Evolutionary conservation across 345 rosid genomes (phyloP).

Genomic region (Pseudoturritis turrita): DNA sequence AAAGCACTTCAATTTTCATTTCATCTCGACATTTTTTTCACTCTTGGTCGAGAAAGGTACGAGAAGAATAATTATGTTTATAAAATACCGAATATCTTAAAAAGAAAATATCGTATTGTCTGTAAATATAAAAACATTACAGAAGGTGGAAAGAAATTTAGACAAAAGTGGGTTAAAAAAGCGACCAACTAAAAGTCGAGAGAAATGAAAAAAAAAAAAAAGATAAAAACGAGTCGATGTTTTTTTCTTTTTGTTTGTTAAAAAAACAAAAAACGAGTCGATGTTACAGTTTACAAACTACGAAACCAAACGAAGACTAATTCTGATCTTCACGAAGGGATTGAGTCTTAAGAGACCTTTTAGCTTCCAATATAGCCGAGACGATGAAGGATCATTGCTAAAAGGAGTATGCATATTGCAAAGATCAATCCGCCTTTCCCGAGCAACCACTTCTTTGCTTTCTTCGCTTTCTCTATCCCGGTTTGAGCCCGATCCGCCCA

Average conservation of each 20-base stretch:
- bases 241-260: too few relatives aligned
- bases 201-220: not conserved
- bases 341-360: not conserved
- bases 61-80: not conserved
- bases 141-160: not conserved
- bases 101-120: not conserved
- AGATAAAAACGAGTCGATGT: not conserved
- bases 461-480: slow-evolving; percentile 68
- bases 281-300: slow-evolving; percentile 22
- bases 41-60: not conserved
- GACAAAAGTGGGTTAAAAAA: slow-evolving; percentile 7
- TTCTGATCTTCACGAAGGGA: slow-evolving; percentile 1
- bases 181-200: not conserved
- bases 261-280: not conserved
- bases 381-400: slow-evolving; percentile 79
- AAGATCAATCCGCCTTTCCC: slow-evolving; percentile 79
- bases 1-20: not conserved
- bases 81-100: not conserved
- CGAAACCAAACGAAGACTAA: not conserved
- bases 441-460: slow-evolving; percentile 88
- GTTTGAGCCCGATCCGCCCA: slow-evolving; percentile 87
- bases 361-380: slow-evolving; percentile 75
- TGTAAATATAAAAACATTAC: not conserved
- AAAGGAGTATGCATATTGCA: slow-evolving; percentile 72
- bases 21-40: not conserved